phyloP scores from a whole-genome alignment of 1,284 basidiomycete species.

The Phellopilus nigrolimitatus region DNA sequence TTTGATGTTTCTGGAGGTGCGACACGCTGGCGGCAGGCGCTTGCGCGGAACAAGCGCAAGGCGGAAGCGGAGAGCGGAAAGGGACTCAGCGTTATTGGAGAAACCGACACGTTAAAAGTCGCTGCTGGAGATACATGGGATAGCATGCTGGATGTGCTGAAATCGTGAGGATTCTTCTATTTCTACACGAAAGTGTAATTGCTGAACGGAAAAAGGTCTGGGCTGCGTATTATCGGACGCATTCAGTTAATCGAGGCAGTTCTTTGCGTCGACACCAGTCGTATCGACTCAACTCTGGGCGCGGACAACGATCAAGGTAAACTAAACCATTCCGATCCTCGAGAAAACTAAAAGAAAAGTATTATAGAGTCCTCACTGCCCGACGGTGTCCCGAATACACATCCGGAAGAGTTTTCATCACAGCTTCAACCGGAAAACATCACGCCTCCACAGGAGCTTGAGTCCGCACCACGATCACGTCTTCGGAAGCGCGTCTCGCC shows the following conservation, averaged over 20 bases:
- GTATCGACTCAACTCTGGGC: slow-evolving; percentile 25
- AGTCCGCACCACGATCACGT: background rate
- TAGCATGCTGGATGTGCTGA: slow-evolving; percentile 44
- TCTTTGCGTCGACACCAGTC: slow-evolving; percentile 28
- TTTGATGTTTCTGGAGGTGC: slow-evolving; percentile 48
- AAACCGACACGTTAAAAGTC: slow-evolving; percentile 40
- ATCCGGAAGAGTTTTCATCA: slow-evolving; percentile 30
- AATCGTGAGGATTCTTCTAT: slow-evolving; percentile 36
- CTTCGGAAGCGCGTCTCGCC: slow-evolving; percentile 3
- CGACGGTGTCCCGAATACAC: slow-evolving; percentile 31
- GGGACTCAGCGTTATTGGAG: slow-evolving; percentile 48
- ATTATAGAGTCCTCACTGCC: slow-evolving; percentile 24
- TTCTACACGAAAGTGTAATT: background rate
- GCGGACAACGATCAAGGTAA: background rate
- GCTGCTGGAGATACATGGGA: slow-evolving; percentile 47
- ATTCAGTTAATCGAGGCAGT: slow-evolving; percentile 31
- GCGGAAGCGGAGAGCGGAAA: slow-evolving; percentile 40
- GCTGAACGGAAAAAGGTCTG: slow-evolving; percentile 25
- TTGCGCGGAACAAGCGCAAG: slow-evolving; percentile 42
- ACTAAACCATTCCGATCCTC: background rate
- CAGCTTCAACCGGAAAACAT: slow-evolving; percentile 24
- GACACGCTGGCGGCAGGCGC: slow-evolving; percentile 43
- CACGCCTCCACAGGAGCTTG: slow-evolving; percentile 11
- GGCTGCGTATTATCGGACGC: slow-evolving; percentile 26
- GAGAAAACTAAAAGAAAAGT: background rate